Base-by-base conservation (phyloP, 2,329 filamentous ascomycete species). In the Teratosphaeria epicoccoides region DNA sequence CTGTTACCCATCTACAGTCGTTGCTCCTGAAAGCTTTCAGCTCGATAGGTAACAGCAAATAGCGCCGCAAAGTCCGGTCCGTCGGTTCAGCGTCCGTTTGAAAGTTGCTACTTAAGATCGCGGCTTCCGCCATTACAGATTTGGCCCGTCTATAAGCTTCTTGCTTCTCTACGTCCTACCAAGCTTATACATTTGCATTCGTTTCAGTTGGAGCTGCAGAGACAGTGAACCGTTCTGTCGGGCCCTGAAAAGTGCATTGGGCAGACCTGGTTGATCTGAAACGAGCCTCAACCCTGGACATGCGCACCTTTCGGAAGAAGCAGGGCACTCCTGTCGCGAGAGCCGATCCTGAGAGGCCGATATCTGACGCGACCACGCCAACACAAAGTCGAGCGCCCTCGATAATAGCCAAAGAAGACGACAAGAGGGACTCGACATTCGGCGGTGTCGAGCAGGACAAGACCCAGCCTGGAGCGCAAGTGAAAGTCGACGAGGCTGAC, bases 221-320 rank as follows among this genome's bases (percentile, higher is more conserved):
- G 12, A 7, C 26, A 28, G 26, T 10, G 26, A 17, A 20, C 33
- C n/a, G 14, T 40, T 2, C 33, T 40, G 33, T 20, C 33, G 6
- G 9, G 28, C 28, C 3, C n/a, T 40, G 33, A 3, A 20, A 20
- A 40, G 33, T 17, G 9, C 17, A 17, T n/a, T 20, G 33, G 20
- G 33, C n/a, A n/a, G 5, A 40, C 14, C n/a, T 17, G n/a, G n/a
- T 14, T 17, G n/a, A 40, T 20, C 20, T 6, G n/a, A 1, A 20
- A 20, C 33, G 33, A 7, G 2, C 9, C 6, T 17, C 33, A 9
- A 17, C n/a, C 14, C 14, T 9, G n/a, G 33, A 9, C 53, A 60
- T 60, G 58, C 49, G 51, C 20, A 37, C 59, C 50, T 59, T 60
- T 53, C 47, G 22, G 46, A 58, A 53, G 45, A 59, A 56, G 54